phyloP scores from a whole-genome alignment of 2,329 filamentous ascomycete genomes.

The Phialemoniopsis sp. region DNA sequence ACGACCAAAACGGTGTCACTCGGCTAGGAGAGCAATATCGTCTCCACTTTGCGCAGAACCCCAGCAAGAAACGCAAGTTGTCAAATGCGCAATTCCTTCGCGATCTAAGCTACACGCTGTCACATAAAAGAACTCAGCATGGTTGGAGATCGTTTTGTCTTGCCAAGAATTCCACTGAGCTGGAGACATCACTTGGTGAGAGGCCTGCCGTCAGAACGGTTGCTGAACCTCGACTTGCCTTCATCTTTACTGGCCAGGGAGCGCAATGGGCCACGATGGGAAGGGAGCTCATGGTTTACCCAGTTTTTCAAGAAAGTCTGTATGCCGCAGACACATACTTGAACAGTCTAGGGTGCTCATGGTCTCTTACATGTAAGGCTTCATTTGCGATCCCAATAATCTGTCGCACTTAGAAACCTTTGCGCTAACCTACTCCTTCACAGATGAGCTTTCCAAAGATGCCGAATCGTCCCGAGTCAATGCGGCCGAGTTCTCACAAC shows the following conservation, averaged over 20 bases:
- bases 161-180: not conserved
- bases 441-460: conserved; percentile 6
- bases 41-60: too few species aligned
- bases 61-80: too few species aligned
- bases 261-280: conserved; percentile 24
- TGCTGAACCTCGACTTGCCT: conserved; percentile 6
- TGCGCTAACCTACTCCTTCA: conserved; percentile 4
- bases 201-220: not conserved
- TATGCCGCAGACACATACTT: not conserved
- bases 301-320: not conserved
- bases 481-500: conserved; percentile 19
- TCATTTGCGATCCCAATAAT: not conserved
- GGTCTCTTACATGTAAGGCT: not conserved
- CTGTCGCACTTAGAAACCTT: not conserved
- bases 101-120: conserved; percentile 3
- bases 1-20: too few species aligned
- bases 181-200: not conserved
- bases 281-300: conserved; percentile 14
- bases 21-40: too few species aligned
- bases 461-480: conserved; percentile 7
- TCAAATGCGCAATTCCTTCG: not conserved
- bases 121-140: conserved; percentile 2
- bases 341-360: not conserved
- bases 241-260: conserved; percentile 24
- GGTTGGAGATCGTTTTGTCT: conserved; percentile 1